Conservation (phyloP, 1,284 basidiomycete species). For the Ceratobasidium sp. region DNA sequence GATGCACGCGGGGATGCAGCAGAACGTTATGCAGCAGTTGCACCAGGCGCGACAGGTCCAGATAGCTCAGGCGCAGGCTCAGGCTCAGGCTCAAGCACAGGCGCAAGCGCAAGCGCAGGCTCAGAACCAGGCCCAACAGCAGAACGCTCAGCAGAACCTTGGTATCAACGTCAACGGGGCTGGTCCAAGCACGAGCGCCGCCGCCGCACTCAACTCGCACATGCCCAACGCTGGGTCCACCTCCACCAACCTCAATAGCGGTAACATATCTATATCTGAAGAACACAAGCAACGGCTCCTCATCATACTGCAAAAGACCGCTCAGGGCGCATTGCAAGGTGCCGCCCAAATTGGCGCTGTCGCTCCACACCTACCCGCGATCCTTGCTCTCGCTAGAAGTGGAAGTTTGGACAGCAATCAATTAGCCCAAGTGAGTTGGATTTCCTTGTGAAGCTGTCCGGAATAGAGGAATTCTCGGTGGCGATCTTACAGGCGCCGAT, state of each 20-base stretch:
- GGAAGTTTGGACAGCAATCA: slow-evolving; percentile 20
- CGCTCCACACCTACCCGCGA: slow-evolving; percentile 33
- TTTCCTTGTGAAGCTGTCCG: no score
- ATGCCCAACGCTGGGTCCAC: not conserved
- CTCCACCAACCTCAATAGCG: not conserved
- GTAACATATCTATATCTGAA: not conserved
- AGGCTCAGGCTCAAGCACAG: slow-evolving; percentile 32
- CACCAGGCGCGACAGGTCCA: slow-evolving; percentile 40
- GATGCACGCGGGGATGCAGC: slow-evolving; percentile 38
- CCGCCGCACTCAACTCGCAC: slow-evolving; percentile 4
- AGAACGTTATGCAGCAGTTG: no score
- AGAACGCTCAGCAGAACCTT: not conserved
- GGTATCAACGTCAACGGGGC: slow-evolving; percentile 2
- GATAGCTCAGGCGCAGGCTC: slow-evolving; percentile 21
- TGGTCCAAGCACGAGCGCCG: slow-evolving; percentile 14
- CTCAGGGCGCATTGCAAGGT: not conserved
- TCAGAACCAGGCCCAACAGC: slow-evolving; percentile 21
- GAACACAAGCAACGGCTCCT: slow-evolving; percentile 3
- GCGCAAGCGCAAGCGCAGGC: slow-evolving; percentile 32
- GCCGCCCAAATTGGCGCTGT: slow-evolving; percentile 8
- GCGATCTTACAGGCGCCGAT: slow-evolving; percentile 3
- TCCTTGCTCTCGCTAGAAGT: slow-evolving; percentile 32
- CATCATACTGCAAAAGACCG: not conserved
- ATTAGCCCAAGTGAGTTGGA: slow-evolving; percentile 33
- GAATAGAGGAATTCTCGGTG: not conserved